A percentile compares a stretch with the other conserved stretches of the same genome.
Evolutionary conservation across 176 grass and related monocot species (phyloP).

Genomic region (Tillandsia fasciculata): DNA sequence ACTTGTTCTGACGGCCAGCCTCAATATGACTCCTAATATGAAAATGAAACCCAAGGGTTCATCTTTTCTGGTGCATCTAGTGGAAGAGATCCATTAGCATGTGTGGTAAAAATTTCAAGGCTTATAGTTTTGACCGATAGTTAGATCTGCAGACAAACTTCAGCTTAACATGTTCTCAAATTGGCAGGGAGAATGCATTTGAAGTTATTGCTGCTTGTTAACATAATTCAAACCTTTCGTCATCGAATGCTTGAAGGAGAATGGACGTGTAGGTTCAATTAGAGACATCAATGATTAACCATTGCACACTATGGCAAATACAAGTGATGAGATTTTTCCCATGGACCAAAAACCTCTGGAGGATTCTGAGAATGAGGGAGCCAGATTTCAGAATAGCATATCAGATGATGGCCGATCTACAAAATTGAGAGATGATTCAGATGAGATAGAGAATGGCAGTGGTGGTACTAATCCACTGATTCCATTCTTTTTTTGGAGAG

Average conservation of each 20-base stretch:
- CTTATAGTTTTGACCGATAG: too few relatives aligned
- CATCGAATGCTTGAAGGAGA: constrained; percentile 3
- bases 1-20: too few relatives aligned
- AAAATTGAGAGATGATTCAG: constrained; percentile 35
- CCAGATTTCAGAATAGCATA: constrained; percentile 13
- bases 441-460: constrained; percentile 32
- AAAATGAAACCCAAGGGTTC: too few relatives aligned
- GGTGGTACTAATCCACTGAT: constrained; percentile 14
- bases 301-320: background rate
- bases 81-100: too few relatives aligned
- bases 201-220: constrained; percentile 11
- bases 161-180: too few relatives aligned
- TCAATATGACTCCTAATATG: too few relatives aligned
- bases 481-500: constrained; percentile 39
- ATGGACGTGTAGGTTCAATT: constrained; percentile 6
- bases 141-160: too few relatives aligned
- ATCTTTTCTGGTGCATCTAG: too few relatives aligned
- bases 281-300: constrained; percentile 13
- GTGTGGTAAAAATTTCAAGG: too few relatives aligned
- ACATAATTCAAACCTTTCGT: constrained; percentile 5
- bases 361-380: constrained; percentile 8
- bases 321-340: background rate
- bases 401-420: constrained; percentile 25
- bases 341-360: background rate
- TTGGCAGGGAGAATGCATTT: constrained; percentile 22